These are phyloP conservation scores for Rhynchosporium graminicola DNA, from an alignment of 2,329 filamentous ascomycete species.

Conservation along the genomic window DNA sequence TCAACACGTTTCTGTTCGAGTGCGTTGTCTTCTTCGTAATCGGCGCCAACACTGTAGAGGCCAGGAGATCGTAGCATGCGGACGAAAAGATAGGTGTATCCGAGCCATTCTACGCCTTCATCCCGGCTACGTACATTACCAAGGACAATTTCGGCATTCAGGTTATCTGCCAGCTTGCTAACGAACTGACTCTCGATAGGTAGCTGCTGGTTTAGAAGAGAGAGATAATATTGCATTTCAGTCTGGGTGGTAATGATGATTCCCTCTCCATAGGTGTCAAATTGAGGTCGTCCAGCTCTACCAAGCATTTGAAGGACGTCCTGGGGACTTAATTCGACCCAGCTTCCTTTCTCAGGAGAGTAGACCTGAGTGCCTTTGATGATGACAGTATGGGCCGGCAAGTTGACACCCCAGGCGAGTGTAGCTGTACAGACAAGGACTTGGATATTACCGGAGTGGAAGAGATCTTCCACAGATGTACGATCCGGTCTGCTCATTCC, in stretches of 20 bases:
- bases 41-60: slow-evolving; percentile 91
- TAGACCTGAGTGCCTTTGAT: slow-evolving; percentile 99
- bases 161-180: slow-evolving; percentile 88
- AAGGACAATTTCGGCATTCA: slow-evolving; percentile 94
- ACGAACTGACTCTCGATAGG: slow-evolving; percentile 97
- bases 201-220: slow-evolving; percentile 92
- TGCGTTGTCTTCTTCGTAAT: slow-evolving; percentile 89
- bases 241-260: slow-evolving; percentile 96
- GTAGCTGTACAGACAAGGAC: slow-evolving; percentile 97
- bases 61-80: slow-evolving; percentile 96
- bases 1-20: slow-evolving; percentile 98
- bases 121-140: slow-evolving; percentile 90
- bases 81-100: slow-evolving; percentile 97
- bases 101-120: slow-evolving; percentile 98
- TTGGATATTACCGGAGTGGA: slow-evolving; percentile 86
- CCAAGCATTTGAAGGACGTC: slow-evolving; percentile 99
- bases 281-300: slow-evolving; percentile 93
- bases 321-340: slow-evolving; percentile 96
- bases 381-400: slow-evolving; percentile 96
- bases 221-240: slow-evolving; percentile 97
- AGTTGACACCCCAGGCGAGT: slow-evolving; percentile 98
- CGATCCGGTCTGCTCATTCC: slow-evolving; percentile 96
- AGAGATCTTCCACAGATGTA: slow-evolving; percentile 92
- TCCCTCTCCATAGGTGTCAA: slow-evolving; percentile 95
- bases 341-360: slow-evolving; percentile 96